A percentile compares a stretch with the other conserved stretches of the same genome.
phyloP scores from a whole-genome alignment of 1,139 yeast genomes.

The Pichiaceae sp. region DNA sequence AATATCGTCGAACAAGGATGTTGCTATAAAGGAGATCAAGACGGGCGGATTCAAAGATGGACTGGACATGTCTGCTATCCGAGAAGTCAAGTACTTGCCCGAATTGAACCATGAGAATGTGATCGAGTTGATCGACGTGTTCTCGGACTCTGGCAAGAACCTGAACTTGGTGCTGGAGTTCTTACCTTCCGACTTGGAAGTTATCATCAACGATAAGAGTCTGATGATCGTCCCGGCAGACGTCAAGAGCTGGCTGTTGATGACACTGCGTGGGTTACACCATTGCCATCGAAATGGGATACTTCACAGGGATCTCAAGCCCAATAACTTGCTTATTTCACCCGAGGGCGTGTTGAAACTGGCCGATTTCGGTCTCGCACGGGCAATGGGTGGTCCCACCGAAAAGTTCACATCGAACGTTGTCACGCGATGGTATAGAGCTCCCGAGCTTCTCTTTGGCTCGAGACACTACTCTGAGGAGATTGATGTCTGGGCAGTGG shows the following conservation, averaged over 20 bases:
- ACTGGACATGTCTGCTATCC: conserved; percentile 90
- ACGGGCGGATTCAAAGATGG: conserved; percentile 95
- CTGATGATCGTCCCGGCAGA: conserved; percentile 80
- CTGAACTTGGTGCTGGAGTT: conserved; percentile 85
- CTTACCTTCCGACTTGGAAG: conserved; percentile 86
- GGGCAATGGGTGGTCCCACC: conserved; percentile 71
- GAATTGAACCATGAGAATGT: conserved; percentile 79
- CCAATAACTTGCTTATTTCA: conserved; percentile 72
- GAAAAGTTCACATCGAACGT: conserved; percentile 86
- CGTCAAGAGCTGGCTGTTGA: conserved; percentile 85
- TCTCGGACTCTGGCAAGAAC: conserved; percentile 53
- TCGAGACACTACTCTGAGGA: conserved; percentile 85
- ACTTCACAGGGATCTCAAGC: conserved; percentile 83
- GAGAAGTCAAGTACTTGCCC: conserved; percentile 90
- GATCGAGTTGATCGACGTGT: conserved; percentile 82
- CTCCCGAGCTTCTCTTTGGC: conserved; percentile 87
- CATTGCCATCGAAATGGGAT: conserved; percentile 91
- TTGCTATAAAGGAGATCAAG: conserved; percentile 94
- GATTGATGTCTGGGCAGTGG: conserved; percentile 90
- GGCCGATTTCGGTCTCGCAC: conserved; percentile 95
- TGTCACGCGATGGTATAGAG: conserved; percentile 95
- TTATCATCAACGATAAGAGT: conserved; percentile 71
- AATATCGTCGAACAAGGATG: conserved; percentile 44
- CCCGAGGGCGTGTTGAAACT: conserved; percentile 83
- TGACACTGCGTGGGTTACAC: conserved; percentile 90